Evolutionary conservation across 345 rosid species (phyloP).

Genomic region (Erysimum cheiranthoides): DNA sequence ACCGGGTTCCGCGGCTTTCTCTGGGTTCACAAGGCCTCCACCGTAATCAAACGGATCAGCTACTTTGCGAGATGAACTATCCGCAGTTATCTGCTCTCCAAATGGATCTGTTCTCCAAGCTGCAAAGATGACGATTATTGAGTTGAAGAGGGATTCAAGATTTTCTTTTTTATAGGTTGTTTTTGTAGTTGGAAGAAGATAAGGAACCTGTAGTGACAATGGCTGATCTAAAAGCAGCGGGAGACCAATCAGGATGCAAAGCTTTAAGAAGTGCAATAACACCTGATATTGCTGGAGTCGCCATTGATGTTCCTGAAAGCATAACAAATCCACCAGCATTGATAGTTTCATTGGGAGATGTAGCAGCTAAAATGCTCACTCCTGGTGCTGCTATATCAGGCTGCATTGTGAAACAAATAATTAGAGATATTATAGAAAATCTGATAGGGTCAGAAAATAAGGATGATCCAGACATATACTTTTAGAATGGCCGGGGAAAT

Average conservation of each 20-base stretch:
- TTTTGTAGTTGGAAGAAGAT: not conserved
- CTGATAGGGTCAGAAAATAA: not conserved
- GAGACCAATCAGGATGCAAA: conserved; percentile 54
- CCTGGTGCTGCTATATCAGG: conserved; percentile 58
- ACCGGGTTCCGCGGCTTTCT: conserved; percentile 61
- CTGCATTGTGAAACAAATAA: conserved; percentile 14
- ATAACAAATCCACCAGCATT: conserved; percentile 31
- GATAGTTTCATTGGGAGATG: conserved; percentile 24
- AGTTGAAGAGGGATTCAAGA: not conserved
- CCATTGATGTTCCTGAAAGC: conserved; percentile 52
- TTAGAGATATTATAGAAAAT: not conserved
- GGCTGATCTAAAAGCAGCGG: conserved; percentile 57
- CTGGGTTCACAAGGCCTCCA: conserved; percentile 66
- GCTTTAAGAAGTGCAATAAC: conserved; percentile 52
- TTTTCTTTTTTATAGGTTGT: not conserved
- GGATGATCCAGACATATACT: conserved; percentile 6
- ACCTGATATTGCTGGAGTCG: conserved; percentile 51
- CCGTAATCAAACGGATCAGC: conserved; percentile 67
- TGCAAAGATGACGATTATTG: conserved; percentile 7
- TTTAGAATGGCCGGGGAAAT: conserved; percentile 31
- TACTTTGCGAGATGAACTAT: conserved; percentile 45
- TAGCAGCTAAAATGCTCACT: conserved; percentile 51
- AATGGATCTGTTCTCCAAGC: conserved; percentile 52
- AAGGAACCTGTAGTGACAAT: conserved; percentile 57
- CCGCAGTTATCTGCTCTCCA: conserved; percentile 54